Evolutionary conservation across 208 protist genomes (phyloP).

Genomic region (Phytomonas sp.): DNA sequence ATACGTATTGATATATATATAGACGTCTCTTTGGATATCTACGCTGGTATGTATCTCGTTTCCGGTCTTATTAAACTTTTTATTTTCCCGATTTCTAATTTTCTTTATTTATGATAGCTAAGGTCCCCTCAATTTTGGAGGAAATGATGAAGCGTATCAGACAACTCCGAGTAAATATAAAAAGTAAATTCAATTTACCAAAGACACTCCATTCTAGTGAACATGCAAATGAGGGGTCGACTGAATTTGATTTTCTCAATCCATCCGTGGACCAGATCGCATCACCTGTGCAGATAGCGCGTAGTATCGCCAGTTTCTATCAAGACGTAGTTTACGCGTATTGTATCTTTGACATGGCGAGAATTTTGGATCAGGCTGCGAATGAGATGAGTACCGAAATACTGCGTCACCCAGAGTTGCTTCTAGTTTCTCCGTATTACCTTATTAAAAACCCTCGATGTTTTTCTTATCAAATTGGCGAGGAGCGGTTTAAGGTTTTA

Average conservation of each 20-base stretch:
- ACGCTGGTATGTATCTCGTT: not conserved
- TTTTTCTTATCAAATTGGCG: constrained; percentile 10
- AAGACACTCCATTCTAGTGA: not conserved
- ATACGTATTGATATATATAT: not conserved
- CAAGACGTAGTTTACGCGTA: constrained; percentile 37
- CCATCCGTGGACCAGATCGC: constrained; percentile 12
- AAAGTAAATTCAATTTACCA: not conserved
- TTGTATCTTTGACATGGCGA: constrained; percentile 25
- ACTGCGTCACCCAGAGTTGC: constrained; percentile 3
- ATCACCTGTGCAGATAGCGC: constrained; percentile 17
- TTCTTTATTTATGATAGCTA: not conserved
- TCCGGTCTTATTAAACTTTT: not conserved
- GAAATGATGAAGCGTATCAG: not conserved
- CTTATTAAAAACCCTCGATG: constrained; percentile 11
- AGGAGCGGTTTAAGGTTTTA: constrained; percentile 10
- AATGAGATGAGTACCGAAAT: constrained; percentile 9
- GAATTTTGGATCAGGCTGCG: constrained; percentile 15
- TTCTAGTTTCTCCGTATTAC: constrained; percentile 19
- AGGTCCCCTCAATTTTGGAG: not conserved
- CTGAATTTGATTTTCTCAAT: not conserved
- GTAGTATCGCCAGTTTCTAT: constrained; percentile 17
- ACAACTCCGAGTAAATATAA: not conserved
- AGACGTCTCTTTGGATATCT: not conserved
- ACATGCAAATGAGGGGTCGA: not conserved
- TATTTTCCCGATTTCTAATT: not conserved